These are phyloP conservation scores for Amanita muscaria DNA, from an alignment of 768 basidiomycete genomes.

Conservation along the genomic window DNA sequence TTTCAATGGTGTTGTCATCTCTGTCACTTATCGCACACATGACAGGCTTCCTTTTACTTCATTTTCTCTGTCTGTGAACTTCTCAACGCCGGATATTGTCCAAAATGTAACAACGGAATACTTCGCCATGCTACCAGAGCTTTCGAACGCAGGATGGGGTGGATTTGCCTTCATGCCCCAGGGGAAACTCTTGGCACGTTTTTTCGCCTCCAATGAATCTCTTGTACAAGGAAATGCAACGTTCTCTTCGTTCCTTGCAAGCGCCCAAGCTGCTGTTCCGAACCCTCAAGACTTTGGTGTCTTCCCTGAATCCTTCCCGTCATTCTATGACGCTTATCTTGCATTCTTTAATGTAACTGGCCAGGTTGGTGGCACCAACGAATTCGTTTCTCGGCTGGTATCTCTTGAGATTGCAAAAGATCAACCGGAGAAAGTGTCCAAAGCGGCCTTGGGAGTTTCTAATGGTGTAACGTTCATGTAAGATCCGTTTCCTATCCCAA, in stretches of 20 bases:
- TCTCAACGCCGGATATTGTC: constrained; percentile 21
- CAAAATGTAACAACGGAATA: constrained; percentile 26
- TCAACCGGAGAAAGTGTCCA: constrained; percentile 18
- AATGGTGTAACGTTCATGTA: constrained; percentile 17
- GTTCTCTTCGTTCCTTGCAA: background rate
- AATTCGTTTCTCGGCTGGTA: constrained; percentile 27
- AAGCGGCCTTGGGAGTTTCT: constrained; percentile 16
- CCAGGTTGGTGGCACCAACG: constrained; percentile 18
- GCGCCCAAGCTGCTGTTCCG: background rate
- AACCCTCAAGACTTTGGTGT: background rate
- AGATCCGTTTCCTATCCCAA: background rate
- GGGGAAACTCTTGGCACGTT: background rate
- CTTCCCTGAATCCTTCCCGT: constrained; percentile 13
- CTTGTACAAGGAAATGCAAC: background rate
- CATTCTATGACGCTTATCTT: constrained; percentile 20
- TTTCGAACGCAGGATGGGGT: constrained; percentile 39
- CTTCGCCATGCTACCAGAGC: constrained; percentile 23
- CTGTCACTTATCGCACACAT: constrained; percentile 37
- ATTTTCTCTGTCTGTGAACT: constrained; percentile 22
- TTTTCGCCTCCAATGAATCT: background rate
- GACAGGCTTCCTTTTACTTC: constrained; percentile 25
- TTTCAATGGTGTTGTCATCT: constrained; percentile 40
- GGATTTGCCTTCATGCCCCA: constrained; percentile 23
- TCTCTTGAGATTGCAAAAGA: constrained; percentile 19
- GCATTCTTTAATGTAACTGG: background rate